Evolutionary conservation across 2,329 filamentous ascomycete genomes (phyloP).

Genomic region (Trichothecium sympodiale): DNA sequence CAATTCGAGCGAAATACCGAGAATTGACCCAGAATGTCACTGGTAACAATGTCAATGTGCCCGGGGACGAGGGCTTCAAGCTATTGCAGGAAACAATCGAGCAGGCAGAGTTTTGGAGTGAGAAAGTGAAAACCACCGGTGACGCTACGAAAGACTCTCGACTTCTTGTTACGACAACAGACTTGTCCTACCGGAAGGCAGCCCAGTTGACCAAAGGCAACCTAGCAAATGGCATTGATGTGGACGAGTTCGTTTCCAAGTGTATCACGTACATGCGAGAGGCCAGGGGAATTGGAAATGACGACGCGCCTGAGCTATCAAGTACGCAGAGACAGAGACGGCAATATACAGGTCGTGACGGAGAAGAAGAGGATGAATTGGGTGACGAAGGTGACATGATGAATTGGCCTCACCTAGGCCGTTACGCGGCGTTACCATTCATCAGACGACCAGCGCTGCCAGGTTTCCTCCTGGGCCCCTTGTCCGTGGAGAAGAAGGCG

Average conservation of each 20-base stretch:
- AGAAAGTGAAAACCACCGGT: conserved; percentile 70
- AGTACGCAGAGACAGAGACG: conserved; percentile 36
- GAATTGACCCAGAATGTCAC: conserved; percentile 46
- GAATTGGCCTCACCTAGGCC: conserved; percentile 79
- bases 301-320: conserved; percentile 38
- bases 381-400: conserved; percentile 67
- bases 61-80: conserved; percentile 48
- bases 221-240: conserved; percentile 63
- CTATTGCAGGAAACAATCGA: conserved; percentile 56
- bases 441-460: conserved; percentile 66
- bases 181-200: conserved; percentile 70
- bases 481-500: conserved; percentile 78
- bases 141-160: conserved; percentile 87
- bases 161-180: conserved; percentile 70
- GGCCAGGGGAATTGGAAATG: conserved; percentile 43
- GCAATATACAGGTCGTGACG: conserved; percentile 27
- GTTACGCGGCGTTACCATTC: conserved; percentile 61
- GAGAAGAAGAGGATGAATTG: conserved; percentile 44
- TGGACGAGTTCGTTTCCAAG: conserved; percentile 86
- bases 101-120: conserved; percentile 53
- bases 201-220: conserved; percentile 64
- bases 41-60: conserved; percentile 65
- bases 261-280: conserved; percentile 79
- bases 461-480: conserved; percentile 76
- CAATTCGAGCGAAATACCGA: conserved; percentile 58